Evolutionary conservation across 2,329 filamentous ascomycete genomes (phyloP).

Genomic region (Monosporascus sp.): DNA sequence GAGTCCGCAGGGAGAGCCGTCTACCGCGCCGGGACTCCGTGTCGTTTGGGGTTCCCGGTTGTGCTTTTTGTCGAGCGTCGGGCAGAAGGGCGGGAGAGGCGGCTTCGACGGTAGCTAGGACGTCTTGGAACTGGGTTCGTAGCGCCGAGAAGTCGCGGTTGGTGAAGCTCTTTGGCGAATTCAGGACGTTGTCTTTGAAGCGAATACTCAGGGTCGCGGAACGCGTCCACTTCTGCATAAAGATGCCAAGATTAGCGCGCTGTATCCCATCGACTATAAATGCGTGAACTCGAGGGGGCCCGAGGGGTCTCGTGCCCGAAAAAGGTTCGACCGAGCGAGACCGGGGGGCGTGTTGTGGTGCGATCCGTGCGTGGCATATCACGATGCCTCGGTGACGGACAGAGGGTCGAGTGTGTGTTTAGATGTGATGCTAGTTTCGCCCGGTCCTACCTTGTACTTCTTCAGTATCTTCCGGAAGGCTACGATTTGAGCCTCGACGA

Average conservation of each 20-base stretch:
- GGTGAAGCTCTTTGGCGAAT: conserved; percentile 66
- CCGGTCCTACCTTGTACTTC: conserved; percentile 62
- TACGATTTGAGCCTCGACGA: conserved; percentile 66
- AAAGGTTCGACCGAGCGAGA: too few relatives aligned
- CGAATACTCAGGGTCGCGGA: conserved; percentile 59
- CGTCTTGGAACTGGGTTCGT: conserved; percentile 44
- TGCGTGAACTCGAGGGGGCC: too few relatives aligned
- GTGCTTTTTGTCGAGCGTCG: conserved; percentile 5
- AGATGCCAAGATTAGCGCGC: conserved; percentile 4
- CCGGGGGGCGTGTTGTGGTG: too few relatives aligned
- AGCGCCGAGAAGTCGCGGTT: conserved; percentile 57
- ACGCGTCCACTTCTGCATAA: conserved; percentile 70
- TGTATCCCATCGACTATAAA: background rate
- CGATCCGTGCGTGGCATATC: too few relatives aligned
- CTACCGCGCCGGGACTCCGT: conserved; percentile 8
- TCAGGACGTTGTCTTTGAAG: conserved; percentile 62
- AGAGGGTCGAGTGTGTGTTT: background rate
- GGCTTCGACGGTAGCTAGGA: conserved; percentile 42
- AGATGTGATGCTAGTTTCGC: conserved; percentile 2
- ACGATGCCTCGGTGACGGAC: too few relatives aligned
- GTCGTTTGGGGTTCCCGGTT: conserved; percentile 7
- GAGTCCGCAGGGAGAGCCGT: conserved; percentile 12
- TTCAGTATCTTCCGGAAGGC: conserved; percentile 81
- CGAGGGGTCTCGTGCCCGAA: too few relatives aligned
- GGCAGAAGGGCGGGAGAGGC: conserved; percentile 34